Conservation (phyloP, 495 filamentous ascomycete species). For the Chlorociboria aeruginascens region DNA sequence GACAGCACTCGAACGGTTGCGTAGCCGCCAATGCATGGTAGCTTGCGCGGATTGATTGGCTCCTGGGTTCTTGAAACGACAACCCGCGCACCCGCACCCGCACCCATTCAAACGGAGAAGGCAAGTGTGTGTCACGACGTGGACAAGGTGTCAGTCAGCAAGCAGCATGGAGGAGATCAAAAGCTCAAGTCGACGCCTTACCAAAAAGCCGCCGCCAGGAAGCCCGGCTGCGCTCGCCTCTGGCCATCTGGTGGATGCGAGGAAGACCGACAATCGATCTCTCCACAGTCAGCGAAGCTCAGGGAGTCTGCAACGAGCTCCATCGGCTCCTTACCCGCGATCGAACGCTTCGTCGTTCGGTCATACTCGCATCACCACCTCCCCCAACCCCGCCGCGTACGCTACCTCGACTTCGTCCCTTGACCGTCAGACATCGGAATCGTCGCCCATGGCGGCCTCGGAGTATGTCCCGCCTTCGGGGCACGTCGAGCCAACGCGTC, state of each 20-base stretch:
- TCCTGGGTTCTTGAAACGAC: background rate
- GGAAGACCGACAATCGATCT: slow-evolving; percentile 34
- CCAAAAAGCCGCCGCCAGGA: slow-evolving; percentile 40
- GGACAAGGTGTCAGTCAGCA: background rate
- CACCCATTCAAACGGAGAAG: background rate
- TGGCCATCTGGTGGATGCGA: background rate
- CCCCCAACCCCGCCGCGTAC: slow-evolving; percentile 25
- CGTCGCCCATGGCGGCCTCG: slow-evolving; percentile 33
- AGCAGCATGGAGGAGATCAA: slow-evolving; percentile 20
- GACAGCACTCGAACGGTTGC: background rate
- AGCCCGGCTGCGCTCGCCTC: slow-evolving; percentile 13
- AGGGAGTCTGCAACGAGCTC: slow-evolving; percentile 51
- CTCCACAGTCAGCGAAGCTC: slow-evolving; percentile 43
- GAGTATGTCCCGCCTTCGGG: slow-evolving; percentile 25
- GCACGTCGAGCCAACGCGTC: slow-evolving; percentile 20
- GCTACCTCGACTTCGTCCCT: slow-evolving; percentile 32
- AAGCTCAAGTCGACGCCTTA: slow-evolving; percentile 38
- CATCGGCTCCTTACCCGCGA: slow-evolving; percentile 50
- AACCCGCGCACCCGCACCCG: background rate
- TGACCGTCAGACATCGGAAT: slow-evolving; percentile 22
- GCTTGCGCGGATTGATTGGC: background rate
- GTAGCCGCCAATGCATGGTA: background rate
- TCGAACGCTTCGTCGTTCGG: slow-evolving; percentile 23
- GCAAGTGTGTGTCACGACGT: background rate
- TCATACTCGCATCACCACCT: slow-evolving; percentile 23